These are phyloP conservation scores for Durusdinium trenchii DNA, from an alignment of 73 alveolate genomes.

Conservation along the genomic window DNA sequence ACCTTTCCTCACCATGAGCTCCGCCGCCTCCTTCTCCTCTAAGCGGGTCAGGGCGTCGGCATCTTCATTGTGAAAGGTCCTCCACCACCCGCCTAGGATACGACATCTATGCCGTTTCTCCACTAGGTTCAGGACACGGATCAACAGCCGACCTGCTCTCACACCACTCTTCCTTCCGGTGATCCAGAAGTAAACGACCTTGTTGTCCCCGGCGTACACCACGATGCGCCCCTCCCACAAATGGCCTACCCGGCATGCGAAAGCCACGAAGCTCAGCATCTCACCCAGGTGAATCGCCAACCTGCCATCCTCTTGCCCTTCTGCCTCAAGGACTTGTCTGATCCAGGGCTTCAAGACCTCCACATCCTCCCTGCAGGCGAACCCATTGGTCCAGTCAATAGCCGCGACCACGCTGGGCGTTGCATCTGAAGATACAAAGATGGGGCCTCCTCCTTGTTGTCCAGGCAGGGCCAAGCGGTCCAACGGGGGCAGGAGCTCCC, in stretches of 20 bases:
- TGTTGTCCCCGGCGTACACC: slow-evolving; percentile 67
- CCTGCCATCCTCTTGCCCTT: background rate
- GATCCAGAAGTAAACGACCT: slow-evolving; percentile 35
- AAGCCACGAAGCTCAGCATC: slow-evolving; percentile 38
- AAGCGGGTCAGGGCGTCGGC: slow-evolving; percentile 31
- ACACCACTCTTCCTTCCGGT: background rate
- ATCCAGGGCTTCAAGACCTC: background rate
- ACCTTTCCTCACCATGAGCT: background rate
- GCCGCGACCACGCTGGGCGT: background rate
- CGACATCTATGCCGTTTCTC: background rate
- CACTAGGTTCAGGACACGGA: slow-evolving; percentile 24
- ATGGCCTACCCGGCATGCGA: slow-evolving; percentile 5
- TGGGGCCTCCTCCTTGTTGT: too few species aligned
- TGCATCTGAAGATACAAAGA: slow-evolving; percentile 30
- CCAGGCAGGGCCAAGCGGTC: slow-evolving; percentile 62
- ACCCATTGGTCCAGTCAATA: slow-evolving; percentile 13
- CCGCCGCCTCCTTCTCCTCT: background rate
- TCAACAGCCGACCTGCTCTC: background rate
- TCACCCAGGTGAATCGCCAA: slow-evolving; percentile 7
- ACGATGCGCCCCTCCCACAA: background rate
- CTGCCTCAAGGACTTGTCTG: background rate
- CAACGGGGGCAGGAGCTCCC: background rate
- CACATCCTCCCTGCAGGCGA: background rate
- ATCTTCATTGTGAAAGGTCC: slow-evolving; percentile 19
- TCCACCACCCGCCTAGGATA: background rate